These are phyloP conservation scores for Saturnispora quitensis DNA, from an alignment of 805 yeast species.

Conservation along the genomic window DNA sequence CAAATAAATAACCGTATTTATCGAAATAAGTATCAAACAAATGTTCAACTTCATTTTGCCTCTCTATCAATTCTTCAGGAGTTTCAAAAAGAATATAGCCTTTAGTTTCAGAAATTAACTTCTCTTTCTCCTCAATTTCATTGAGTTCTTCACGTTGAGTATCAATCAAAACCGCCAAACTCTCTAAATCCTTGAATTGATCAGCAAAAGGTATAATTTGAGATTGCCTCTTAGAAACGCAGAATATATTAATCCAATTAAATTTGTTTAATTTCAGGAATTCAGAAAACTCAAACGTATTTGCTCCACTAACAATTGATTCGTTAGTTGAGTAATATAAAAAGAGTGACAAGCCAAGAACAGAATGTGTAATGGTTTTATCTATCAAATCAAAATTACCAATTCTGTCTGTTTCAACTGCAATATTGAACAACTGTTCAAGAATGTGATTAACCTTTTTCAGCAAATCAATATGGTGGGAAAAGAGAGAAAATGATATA, in stretches of 20 bases:
- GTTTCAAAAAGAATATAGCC: conserved; percentile 10
- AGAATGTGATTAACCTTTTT: conserved; percentile 16
- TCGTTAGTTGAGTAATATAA: conserved; percentile 20
- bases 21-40: conserved; percentile 44
- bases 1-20: conserved; percentile 61
- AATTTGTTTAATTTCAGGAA: conserved; percentile 14
- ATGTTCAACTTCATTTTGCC: conserved; percentile 6
- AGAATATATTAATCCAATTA: conserved; percentile 53
- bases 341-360: conserved; percentile 18
- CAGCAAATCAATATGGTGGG: conserved; percentile 12
- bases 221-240: conserved; percentile 38
- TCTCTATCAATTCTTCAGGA: conserved; percentile 16
- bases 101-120: conserved; percentile 16
- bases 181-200: conserved; percentile 51
- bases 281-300: conserved; percentile 10
- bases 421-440: conserved; percentile 6
- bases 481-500: conserved; percentile 12
- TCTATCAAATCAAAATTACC: not conserved
- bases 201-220: conserved; percentile 60
- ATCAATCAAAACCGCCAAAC: conserved; percentile 49
- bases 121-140: conserved; percentile 15
- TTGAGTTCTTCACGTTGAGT: conserved; percentile 30
- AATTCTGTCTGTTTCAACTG: not conserved
- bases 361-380: conserved; percentile 9
- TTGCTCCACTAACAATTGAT: not conserved